These are phyloP conservation scores for Beauveria scarabaeidicola DNA, from an alignment of 2,329 filamentous ascomycete genomes.

Conservation along the genomic window DNA sequence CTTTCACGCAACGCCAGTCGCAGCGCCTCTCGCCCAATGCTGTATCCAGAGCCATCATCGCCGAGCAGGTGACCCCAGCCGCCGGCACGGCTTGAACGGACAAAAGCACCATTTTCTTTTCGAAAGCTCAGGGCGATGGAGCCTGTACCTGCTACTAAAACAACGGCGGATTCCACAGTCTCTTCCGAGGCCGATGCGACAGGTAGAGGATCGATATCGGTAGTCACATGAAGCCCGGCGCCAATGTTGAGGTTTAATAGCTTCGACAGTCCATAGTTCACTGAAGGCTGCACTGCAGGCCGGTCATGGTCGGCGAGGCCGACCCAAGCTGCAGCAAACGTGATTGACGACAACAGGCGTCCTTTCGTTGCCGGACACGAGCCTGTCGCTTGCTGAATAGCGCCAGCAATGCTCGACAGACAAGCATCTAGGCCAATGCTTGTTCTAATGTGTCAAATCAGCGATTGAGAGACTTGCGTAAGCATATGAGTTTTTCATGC, in stretches of 20 bases:
- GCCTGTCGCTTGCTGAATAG: constrained; percentile 20
- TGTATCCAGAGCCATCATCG: constrained; percentile 34
- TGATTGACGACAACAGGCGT: neutral
- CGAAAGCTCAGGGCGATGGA: constrained; percentile 33
- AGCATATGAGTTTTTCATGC: neutral
- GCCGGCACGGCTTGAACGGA: constrained; percentile 26
- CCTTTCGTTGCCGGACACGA: constrained; percentile 11
- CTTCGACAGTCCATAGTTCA: constrained; percentile 21
- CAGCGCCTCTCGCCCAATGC: constrained; percentile 29
- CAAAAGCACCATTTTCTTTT: constrained; percentile 15
- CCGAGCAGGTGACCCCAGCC: constrained; percentile 36
- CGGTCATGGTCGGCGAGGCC: constrained; percentile 33
- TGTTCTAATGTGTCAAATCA: constrained; percentile 13
- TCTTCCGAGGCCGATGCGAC: constrained; percentile 16
- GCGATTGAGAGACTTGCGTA: neutral
- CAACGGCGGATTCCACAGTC: constrained; percentile 20
- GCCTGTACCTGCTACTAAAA: constrained; percentile 35
- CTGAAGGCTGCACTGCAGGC: constrained; percentile 18
- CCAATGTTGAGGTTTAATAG: constrained; percentile 20
- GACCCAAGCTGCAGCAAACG: constrained; percentile 27
- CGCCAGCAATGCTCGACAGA: constrained; percentile 18
- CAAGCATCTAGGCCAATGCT: constrained; percentile 21
- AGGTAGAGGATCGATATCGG: constrained; percentile 32
- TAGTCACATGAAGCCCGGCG: constrained; percentile 23
- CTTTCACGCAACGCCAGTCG: constrained; percentile 22